Base-by-base conservation (phyloP, 2,329 filamentous ascomycete species). In the Colletotrichum lentis region DNA sequence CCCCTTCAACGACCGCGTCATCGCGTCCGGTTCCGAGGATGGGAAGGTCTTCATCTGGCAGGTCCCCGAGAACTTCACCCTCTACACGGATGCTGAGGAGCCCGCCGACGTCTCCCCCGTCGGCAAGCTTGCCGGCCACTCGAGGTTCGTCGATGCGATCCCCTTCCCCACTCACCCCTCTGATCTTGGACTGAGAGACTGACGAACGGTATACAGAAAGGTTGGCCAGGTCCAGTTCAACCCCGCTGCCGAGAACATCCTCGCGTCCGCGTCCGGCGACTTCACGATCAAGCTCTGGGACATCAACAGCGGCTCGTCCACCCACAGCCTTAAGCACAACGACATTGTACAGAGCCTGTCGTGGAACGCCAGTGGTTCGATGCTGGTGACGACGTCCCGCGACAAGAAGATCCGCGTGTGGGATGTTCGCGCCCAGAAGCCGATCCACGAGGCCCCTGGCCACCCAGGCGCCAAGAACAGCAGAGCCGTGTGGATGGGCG, bases 211-310 rank as follows among this genome's bases (percentile, higher is more conserved):
- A 18, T 65, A 69, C 78, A 96, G 95, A 81, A 99, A 99, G 82
- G 93, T 99, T 71, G 96, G 96, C 70, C 96, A 99, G 80, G 95
- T 99, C 73, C 88, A 97, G 62, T 99, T 98, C 86, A 98, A 99
- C 83, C 94, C 96, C 59, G 90, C 95, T 49, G 96, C 96, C 75
- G 94, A 97, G 77, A 97, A 96, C 80, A 91, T 99, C 73, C 91
- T 99, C 58, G 95, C 96, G 62, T 97, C 94, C 37, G 92, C 95
- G 44, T 98, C 96, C 16, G 96, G 95, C 76, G 96, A 99, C 80
- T 94, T 94, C 80, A 94, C 91, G 18, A 88, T 98, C 81, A 98
- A 97, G 84, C 82, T 99, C 61, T 99, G 96, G 96, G 96, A 99
- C 81, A 86, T 98, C 71, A 86, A 90, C 77, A 89, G 92, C 39